Evolutionary conservation across 192 early-diverging fungal genomes (phyloP), one percentile per base, ranked within the genome.

Genomic region (Coemansia sp.): DNA sequence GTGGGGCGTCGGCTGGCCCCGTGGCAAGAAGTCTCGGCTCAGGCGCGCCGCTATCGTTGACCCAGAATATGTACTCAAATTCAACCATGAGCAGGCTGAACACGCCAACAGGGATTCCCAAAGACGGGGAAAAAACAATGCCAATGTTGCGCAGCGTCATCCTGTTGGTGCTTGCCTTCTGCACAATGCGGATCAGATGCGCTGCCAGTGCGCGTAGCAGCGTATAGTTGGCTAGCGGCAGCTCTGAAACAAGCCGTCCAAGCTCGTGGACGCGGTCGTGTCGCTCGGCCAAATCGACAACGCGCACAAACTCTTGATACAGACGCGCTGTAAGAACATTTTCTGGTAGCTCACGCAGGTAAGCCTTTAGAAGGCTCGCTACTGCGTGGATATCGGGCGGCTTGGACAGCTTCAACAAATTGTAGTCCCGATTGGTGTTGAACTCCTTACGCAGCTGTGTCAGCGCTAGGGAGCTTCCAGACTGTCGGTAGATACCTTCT

Each of bases 81-180:
- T 95, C 95, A 7, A 89, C 86, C 85, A 98, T 86, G 71, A 98
- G 84, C 62, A 98, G 67, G 51, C 88, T 93, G 60, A 97, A 96
- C n/a, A 98, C 88, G 7, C 93, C 87, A 16, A 91, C 93, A 1
- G 95, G 94, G 58, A 98, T 92, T 22, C 93, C 91, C 2, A 98
- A 82, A 5, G 96, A 97, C 19, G 94, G 95, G 28, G 93, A 89
- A 65, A 98, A 98, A 5, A 98, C 94, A 59, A 97, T 98, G 52
- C 93, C 91, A 38, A 98, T 87, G 83, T 98, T 98, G 23, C 92
- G 88, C 54, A 94, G 84, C 6, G 91, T 97, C 97, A 98, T 98
- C 73, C 89, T 90, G 83, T 98, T 98, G 25, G 87, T 78, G 30
- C 88, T 87, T 10, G 88, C 83, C 54, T 88, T 83, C 58, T 91